Evolutionary conservation across 495 filamentous ascomycete genomes (phyloP), one percentile per base, ranked within the genome.

Genomic region (Sporormia fimetaria): DNA sequence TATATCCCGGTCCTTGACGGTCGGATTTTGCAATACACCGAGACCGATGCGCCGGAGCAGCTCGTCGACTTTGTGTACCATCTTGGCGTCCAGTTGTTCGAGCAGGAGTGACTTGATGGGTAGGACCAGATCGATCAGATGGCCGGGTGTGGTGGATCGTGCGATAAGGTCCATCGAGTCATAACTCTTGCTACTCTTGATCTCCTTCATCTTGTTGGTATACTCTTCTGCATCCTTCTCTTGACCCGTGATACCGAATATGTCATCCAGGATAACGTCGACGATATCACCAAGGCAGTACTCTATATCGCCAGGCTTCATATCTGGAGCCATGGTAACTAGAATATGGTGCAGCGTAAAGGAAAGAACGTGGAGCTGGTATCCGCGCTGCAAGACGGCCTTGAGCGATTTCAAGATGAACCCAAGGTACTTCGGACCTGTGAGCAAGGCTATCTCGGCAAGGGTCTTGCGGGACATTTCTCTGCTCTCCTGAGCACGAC

Each of bases 211-310:
- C 54, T 84, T 79, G 61, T 82, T 94, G 40, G 80, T 74, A 56
- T 99, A 99, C 29, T 87, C 90, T 49, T 88, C 87, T 0, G 88
- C 87, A 51, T 99, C 90, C 57, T 99, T 99, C 54, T 99, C 90
- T 63, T 90, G 78, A 10, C 90, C 90, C n/a, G 80, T 77, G n/a
- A 74, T 76, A 12, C 90, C 90, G 57, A 99, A 99, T 9, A 87
- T 92, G 57, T 96, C 92, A 51, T 99, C 90, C 83, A 96, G 92
- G 36, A 95, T 80, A 28, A 99, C 72, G 3, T 75, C 67, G 29
- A 85, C 74, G 27, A 96, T 75, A 12, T 83, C 69, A 3, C 65
- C 59, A 22, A 95, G 63, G 57, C 87, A 96, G 52, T 94, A 87
- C 50, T 99, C 86, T 28, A 96, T 63, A 44, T 84, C 83, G 12